phyloP scores from a whole-genome alignment of 768 basidiomycete species.

The Suillus lakei region DNA sequence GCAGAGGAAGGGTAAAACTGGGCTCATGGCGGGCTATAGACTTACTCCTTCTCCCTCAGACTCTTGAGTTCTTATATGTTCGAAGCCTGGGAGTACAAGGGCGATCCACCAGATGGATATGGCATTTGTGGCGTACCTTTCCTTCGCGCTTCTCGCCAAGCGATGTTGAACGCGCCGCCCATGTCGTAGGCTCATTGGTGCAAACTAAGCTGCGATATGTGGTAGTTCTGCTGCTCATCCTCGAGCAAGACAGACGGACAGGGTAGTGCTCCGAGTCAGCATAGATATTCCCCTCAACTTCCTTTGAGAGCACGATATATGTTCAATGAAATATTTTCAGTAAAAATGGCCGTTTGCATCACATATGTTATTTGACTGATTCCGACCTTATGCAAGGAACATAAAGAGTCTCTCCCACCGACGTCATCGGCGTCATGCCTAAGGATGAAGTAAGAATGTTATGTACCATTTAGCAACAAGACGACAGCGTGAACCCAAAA shows the following conservation, averaged over 20 bases:
- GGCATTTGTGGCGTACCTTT: not conserved
- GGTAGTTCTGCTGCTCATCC: not conserved
- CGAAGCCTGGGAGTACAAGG: not conserved
- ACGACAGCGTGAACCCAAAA: not conserved
- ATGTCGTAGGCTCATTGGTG: not conserved
- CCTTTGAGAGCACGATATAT: not conserved
- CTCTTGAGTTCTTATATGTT: not conserved
- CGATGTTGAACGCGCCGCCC: not conserved
- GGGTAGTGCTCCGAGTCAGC: not conserved
- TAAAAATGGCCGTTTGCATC: not conserved
- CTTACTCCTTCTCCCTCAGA: not conserved
- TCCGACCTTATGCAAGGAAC: not conserved
- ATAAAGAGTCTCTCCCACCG: too few species aligned
- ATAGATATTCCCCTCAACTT: not conserved
- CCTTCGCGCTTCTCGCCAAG: not conserved
- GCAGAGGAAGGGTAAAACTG: not conserved
- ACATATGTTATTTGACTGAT: not conserved
- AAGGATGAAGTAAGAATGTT: too few species aligned
- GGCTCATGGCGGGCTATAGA: not conserved
- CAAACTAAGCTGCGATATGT: not conserved
- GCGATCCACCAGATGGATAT: not conserved
- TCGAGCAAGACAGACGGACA: not conserved
- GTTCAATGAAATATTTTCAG: not conserved
- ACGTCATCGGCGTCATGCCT: too few species aligned
- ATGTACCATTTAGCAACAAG: too few species aligned